Conservation (phyloP, 495 filamentous ascomycete species). For the Podospora appendiculata region DNA sequence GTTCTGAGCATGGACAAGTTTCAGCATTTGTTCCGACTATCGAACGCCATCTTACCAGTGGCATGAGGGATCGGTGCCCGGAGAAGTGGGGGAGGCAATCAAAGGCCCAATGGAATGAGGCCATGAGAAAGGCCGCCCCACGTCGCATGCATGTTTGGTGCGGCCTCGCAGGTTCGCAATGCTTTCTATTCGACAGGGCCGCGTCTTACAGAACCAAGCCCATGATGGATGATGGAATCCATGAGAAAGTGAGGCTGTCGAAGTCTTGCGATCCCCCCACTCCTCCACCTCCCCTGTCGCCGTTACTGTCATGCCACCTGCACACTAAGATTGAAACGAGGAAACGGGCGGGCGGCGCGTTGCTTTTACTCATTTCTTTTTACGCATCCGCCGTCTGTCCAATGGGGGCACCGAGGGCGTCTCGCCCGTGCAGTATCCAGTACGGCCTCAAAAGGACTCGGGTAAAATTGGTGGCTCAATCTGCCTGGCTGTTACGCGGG, state of each 20-base stretch:
- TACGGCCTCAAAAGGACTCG: no score
- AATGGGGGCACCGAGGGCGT: background rate
- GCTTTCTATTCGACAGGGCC: constrained; percentile 18
- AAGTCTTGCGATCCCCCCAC: background rate
- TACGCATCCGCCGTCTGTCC: no score
- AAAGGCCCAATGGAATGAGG: no score
- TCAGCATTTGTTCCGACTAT: background rate
- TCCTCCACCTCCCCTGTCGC: background rate
- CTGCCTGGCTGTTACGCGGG: no score
- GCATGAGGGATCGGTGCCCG: background rate
- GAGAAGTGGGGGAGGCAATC: background rate
- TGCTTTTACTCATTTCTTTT: no score
- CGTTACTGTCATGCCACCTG: background rate
- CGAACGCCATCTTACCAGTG: background rate
- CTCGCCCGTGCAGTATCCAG: background rate
- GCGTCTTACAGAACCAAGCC: constrained; percentile 12
- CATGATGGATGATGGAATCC: background rate
- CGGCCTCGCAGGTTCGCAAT: constrained; percentile 11
- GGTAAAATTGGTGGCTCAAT: no score
- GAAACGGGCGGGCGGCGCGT: background rate
- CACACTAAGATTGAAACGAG: background rate
- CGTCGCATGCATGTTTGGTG: constrained; percentile 12
- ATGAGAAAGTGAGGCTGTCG: constrained; percentile 20
- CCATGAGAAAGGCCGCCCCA: background rate
- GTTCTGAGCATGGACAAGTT: background rate